A percentile compares a stretch with the other conserved stretches of the same genome.
Conservation (phyloP, 768 basidiomycete species). For the Tubosaeta brunneosetosa region DNA sequence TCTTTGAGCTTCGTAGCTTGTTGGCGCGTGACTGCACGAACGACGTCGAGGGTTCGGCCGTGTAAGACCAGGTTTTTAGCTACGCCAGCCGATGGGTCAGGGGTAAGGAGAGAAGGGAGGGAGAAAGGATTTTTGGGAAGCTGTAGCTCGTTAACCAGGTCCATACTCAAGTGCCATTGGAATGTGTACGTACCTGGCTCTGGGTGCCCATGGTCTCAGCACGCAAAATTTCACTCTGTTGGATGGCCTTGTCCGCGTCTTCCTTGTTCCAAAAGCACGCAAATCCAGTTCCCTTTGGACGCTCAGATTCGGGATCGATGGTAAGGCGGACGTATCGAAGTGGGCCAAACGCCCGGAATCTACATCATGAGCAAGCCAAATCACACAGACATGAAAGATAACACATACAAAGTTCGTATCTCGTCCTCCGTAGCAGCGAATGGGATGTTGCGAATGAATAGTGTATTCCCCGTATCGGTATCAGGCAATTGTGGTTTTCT, state of each 20-base stretch:
- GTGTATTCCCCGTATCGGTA: slow-evolving; percentile 83
- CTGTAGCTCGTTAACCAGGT: slow-evolving; percentile 25
- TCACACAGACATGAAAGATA: not conserved
- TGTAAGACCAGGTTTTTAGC: slow-evolving; percentile 84
- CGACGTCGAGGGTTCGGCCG: slow-evolving; percentile 88
- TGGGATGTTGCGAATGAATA: slow-evolving; percentile 92
- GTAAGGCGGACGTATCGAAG: slow-evolving; percentile 92
- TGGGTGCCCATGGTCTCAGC: slow-evolving; percentile 53
- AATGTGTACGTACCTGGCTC: slow-evolving; percentile 27
- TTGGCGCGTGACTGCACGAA: slow-evolving; percentile 86
- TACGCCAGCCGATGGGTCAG: slow-evolving; percentile 84
- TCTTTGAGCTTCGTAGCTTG: slow-evolving; percentile 86
- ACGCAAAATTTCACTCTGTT: slow-evolving; percentile 71
- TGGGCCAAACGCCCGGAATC: slow-evolving; percentile 89
- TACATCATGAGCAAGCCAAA: slow-evolving; percentile 5
- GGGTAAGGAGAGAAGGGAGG: slow-evolving; percentile 83
- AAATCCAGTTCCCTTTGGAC: slow-evolving; percentile 93
- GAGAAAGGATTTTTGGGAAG: slow-evolving; percentile 81
- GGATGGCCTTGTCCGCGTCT: slow-evolving; percentile 80
- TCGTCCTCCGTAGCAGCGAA: slow-evolving; percentile 94
- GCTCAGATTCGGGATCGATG: slow-evolving; percentile 73
- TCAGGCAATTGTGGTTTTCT: slow-evolving; percentile 69
- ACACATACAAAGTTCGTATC: slow-evolving; percentile 69
- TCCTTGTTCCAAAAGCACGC: slow-evolving; percentile 95
- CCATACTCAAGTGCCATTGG: not conserved